Percentiles rank a stretch among this genome's conserved stretches.
phyloP scores from a whole-genome alignment of 1,284 basidiomycete genomes.

The Fomitopsis pinicola region DNA sequence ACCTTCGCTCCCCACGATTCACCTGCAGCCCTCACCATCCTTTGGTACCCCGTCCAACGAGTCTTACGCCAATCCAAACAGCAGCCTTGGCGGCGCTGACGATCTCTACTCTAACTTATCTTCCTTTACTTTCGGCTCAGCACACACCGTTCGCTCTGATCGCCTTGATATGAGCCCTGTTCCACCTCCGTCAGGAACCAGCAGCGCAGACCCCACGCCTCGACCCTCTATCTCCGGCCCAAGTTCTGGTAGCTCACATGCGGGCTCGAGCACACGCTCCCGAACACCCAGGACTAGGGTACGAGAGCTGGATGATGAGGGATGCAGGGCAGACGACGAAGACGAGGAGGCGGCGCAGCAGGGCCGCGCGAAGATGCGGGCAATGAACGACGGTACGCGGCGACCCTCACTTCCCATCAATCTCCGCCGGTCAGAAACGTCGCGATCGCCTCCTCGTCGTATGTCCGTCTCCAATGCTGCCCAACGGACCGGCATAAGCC shows the following conservation, averaged over 20 bases:
- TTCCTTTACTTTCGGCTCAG: constrained; percentile 37
- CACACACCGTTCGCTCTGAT: constrained; percentile 20
- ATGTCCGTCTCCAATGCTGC: background rate
- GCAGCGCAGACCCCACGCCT: constrained; percentile 31
- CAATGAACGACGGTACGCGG: constrained; percentile 42
- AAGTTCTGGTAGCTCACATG: constrained; percentile 10
- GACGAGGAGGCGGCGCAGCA: constrained; percentile 30
- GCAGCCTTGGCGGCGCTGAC: constrained; percentile 19
- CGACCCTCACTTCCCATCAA: constrained; percentile 41
- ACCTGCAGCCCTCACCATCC: constrained; percentile 15
- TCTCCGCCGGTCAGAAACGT: constrained; percentile 10
- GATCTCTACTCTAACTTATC: constrained; percentile 35
- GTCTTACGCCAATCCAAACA: constrained; percentile 10
- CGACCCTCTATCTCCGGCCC: constrained; percentile 31
- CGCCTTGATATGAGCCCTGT: constrained; percentile 28
- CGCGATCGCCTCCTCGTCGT: constrained; percentile 2
- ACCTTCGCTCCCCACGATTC: constrained; percentile 25
- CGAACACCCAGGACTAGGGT: constrained; percentile 16
- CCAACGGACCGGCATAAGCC: background rate
- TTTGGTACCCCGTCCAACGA: constrained; percentile 5
- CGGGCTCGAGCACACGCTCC: constrained; percentile 8
- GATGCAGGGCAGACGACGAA: constrained; percentile 25
- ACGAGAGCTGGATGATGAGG: constrained; percentile 21
- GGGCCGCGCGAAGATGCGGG: constrained; percentile 40
- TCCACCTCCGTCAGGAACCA: constrained; percentile 18